Conservation (phyloP, 2,329 filamentous ascomycete species). For the Sporothrix luriei region DNA sequence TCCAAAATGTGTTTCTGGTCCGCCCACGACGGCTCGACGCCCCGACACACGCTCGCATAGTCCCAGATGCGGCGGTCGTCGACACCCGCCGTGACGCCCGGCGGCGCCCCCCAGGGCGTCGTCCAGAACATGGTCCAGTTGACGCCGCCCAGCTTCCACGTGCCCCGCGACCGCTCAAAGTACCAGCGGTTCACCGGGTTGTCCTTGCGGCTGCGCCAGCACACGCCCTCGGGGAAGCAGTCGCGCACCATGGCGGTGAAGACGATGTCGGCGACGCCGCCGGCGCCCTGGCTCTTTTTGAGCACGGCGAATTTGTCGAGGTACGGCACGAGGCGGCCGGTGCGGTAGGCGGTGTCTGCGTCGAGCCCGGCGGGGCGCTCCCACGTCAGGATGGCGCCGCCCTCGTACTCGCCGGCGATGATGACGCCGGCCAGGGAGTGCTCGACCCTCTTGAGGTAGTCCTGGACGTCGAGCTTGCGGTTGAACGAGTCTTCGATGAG, state of each 20-base stretch:
- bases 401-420: slow-evolving; percentile 94
- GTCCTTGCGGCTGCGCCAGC: slow-evolving; percentile 85
- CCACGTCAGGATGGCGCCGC: slow-evolving; percentile 93
- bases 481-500: slow-evolving; percentile 94
- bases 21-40: slow-evolving; percentile 65
- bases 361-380: slow-evolving; percentile 66
- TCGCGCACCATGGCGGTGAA: slow-evolving; percentile 93
- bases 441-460: slow-evolving; percentile 81
- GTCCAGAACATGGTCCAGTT: slow-evolving; percentile 99
- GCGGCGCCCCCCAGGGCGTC: slow-evolving; percentile 59
- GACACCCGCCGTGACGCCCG: slow-evolving; percentile 48
- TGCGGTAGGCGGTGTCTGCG: slow-evolving; percentile 57
- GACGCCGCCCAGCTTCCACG: slow-evolving; percentile 75
- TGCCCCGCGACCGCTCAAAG: slow-evolving; percentile 85
- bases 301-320: slow-evolving; percentile 97
- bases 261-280: slow-evolving; percentile 91
- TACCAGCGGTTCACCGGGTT: slow-evolving; percentile 99
- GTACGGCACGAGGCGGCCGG: slow-evolving; percentile 78
- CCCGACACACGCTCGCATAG: slow-evolving; percentile 74
- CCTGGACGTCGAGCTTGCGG: slow-evolving; percentile 76
- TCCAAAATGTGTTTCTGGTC: slow-evolving; percentile 62
- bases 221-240: slow-evolving; percentile 85
- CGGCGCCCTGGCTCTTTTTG: slow-evolving; percentile 82
- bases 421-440: slow-evolving; percentile 86
- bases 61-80: slow-evolving; percentile 61